Evolutionary conservation across 2,329 filamentous ascomycete species (phyloP).

Genomic region (Polychaeton citri): DNA sequence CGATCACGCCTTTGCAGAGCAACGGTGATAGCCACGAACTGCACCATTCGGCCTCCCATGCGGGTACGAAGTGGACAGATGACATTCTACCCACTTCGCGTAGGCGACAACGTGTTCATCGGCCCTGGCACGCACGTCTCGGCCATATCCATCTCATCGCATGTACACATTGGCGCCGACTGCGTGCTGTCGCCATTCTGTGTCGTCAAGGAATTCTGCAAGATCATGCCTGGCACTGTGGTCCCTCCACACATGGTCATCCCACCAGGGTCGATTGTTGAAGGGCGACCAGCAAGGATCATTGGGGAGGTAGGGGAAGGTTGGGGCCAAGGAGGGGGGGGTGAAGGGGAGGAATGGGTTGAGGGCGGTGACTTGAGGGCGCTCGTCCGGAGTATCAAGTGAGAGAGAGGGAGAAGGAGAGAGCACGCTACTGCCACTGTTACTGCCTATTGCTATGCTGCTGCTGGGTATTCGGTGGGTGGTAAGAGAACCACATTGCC

Average conservation of each 20-base stretch:
- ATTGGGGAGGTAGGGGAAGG: constrained; percentile 71
- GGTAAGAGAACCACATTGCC: no score
- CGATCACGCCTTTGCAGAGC: constrained; percentile 42
- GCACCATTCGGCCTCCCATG: constrained; percentile 69
- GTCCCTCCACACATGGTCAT: constrained; percentile 83
- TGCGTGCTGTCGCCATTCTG: constrained; percentile 74
- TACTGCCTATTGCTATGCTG: no score
- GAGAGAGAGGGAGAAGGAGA: no score
- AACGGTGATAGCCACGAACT: constrained; percentile 71
- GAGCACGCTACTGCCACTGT: no score
- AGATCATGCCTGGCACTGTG: constrained; percentile 71
- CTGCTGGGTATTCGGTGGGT: no score
- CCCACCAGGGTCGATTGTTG: constrained; percentile 85
- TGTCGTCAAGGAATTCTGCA: constrained; percentile 87
- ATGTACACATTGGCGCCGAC: constrained; percentile 71
- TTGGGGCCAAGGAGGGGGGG: constrained; percentile 31
- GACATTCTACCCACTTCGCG: constrained; percentile 77
- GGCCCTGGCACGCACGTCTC: constrained; percentile 57
- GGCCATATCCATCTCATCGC: constrained; percentile 68
- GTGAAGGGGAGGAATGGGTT: constrained; percentile 32
- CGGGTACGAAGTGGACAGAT: constrained; percentile 63
- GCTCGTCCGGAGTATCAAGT: constrained; percentile 33
- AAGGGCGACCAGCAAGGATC: constrained; percentile 63
- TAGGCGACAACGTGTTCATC: constrained; percentile 90
- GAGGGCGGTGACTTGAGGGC: constrained; percentile 37